Conservation (phyloP, 2,329 filamentous ascomycete genomes). For the Verticillium dahliae region DNA sequence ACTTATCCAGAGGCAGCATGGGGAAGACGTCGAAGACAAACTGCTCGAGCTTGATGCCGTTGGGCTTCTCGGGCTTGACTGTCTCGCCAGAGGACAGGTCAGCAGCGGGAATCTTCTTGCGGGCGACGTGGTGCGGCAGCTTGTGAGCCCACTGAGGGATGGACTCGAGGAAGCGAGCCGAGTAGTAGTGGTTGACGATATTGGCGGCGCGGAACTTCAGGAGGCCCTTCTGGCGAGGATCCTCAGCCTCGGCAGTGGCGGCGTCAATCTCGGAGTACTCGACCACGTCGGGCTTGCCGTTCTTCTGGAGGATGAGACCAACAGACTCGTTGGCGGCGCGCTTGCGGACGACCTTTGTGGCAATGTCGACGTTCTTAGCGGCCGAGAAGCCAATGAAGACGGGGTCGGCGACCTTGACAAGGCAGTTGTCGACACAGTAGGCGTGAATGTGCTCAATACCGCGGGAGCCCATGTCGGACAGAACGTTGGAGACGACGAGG, state of each 20-base stretch:
- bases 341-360: conserved; percentile 99
- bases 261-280: conserved; percentile 97
- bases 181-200: conserved; percentile 99
- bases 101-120: conserved; percentile 94
- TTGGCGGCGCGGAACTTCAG: conserved; percentile 97
- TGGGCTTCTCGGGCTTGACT: conserved; percentile 88
- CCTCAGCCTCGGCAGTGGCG: conserved; percentile 81
- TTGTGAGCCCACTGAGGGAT: conserved; percentile 82
- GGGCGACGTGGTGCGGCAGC: conserved; percentile 90
- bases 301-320: conserved; percentile 88
- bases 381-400: conserved; percentile 92
- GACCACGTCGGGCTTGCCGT: conserved; percentile 92
- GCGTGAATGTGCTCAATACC: conserved; percentile 93
- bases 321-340: conserved; percentile 94
- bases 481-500: conserved; percentile 70
- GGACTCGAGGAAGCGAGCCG: conserved; percentile 81
- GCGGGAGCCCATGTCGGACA: conserved; percentile 81
- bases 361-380: conserved; percentile 83
- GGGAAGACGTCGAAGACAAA: conserved; percentile 99
- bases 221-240: conserved; percentile 70
- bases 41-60: conserved; percentile 98
- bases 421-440: conserved; percentile 98
- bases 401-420: conserved; percentile 97
- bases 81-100: conserved; percentile 70
- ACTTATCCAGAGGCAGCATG: conserved; percentile 75